Evolutionary conservation across 495 filamentous ascomycete genomes (phyloP), one percentile per base, ranked within the genome.

Genomic region (Oidiodendron maius): DNA sequence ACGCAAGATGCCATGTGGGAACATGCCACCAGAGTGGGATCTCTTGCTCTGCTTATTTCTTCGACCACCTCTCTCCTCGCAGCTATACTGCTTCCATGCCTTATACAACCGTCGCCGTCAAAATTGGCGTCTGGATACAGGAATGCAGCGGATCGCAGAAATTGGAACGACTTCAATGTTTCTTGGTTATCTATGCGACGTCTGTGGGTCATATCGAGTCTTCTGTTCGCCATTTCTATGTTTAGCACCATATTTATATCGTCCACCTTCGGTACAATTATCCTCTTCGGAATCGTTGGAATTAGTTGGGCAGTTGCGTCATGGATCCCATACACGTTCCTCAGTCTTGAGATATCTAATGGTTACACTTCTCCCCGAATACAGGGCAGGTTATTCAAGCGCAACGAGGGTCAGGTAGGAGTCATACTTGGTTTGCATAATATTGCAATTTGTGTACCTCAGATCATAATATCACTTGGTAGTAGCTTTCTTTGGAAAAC

Each of bases 241-340:
- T 36, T 50, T 22, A 16, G 2, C 38, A 37, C 37, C 17, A 17
- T 39, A 21, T 18, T 43, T 18, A 35, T 37, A 3, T 24, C 44
- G 1, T 6, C 24, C 18, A 8, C 3, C 2, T 22, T 35, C 17
- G 11, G 22, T 1, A 21, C 3, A 13, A 44, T 28, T 3, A 4
- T 44, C 11, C 3, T 50, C 3, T 34, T 44, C 10, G 26, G 12
- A 9, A 15, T 37, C 2, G 4, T 50, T 12, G 48, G 48, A 11
- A 6, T 44, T 2, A 37, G 39, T 1, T 50, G 48, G 48, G 39
- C 48, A 8, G 9, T 50, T 16, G 44, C 48, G 10, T 40, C 26
- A 3, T 50, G 48, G 48, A 40, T 40, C 1, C 48, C 48, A 4
- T 44, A 34, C 20, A 40, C 48, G 9, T 18, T 50, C n/a, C 43